Base-by-base conservation (phyloP, 768 basidiomycete genomes). In the Russula dissimulans region DNA sequence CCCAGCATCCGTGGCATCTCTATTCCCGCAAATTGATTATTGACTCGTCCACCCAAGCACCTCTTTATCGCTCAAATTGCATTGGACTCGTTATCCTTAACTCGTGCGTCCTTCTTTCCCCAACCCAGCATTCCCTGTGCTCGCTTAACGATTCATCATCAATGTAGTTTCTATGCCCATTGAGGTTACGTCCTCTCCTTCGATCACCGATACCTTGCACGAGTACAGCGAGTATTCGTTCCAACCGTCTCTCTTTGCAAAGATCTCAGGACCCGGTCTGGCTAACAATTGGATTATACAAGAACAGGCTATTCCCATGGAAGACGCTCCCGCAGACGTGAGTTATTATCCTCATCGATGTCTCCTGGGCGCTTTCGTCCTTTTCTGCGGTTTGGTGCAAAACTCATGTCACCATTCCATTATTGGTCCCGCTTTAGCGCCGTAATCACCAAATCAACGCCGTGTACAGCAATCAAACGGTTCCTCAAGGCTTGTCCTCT, bases 151-250 rank as follows among this genome's bases (percentile, higher is more conserved):
- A 41, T 52, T 43, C 51, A 26, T 56, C 54, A 53, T 53, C 65
- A 55, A 51, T 44, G 18, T 42, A 53, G 80, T 82, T 81, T 80
- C 80, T 63, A 87, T 87, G 84, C 81, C 81, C 80, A 79, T 81
- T 75, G 78, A 80, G 78, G 81, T 84, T 74, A 79, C 82, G 78
- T 73, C 80, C 68, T 70, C 77, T 57, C 66, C 66, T 75, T 76
- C 80, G 64, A 76, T 75, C 59, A 66, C 70, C 61, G 75, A 74
- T 66, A 71, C 66, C 66, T 75, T 74, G 71, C 72, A 69, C 67
- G 67, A 68, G 62, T 68, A 62, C 54, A 63, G 61, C 65, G 65
- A 71, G 59, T 72, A 73, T 70, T 69, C 74, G 64, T 49, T 43
- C 64, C 45, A 54, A 61, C 67, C 74, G 57, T 66, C 71, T 55